Conservation (phyloP, 768 basidiomycete genomes). For the Suillus variegatus region DNA sequence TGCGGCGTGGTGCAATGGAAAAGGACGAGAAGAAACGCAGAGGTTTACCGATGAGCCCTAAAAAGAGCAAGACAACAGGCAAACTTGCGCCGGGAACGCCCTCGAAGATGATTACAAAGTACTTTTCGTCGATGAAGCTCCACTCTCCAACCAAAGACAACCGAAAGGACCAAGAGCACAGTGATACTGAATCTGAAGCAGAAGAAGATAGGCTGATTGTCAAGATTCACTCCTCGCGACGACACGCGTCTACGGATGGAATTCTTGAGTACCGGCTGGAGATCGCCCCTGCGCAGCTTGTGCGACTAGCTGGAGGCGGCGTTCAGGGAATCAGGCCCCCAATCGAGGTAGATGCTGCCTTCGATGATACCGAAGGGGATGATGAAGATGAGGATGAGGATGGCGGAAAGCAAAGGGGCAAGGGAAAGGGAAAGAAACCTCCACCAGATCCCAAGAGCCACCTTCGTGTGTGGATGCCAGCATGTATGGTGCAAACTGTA, state of each 20-base stretch:
- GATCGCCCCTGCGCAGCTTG: conserved; percentile 66
- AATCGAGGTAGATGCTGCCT: conserved; percentile 42
- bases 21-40: conserved; percentile 33
- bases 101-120: conserved; percentile 52
- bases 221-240: conserved; percentile 62
- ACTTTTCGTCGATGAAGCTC: conserved; percentile 51
- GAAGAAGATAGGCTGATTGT: conserved; percentile 12
- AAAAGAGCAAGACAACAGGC: conserved; percentile 31
- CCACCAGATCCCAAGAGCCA: conserved; percentile 52
- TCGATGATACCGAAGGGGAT: conserved; percentile 53
- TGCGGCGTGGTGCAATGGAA: conserved; percentile 65
- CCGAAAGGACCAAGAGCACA: neutral
- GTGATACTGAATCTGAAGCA: conserved; percentile 12
- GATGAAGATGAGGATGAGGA: conserved; percentile 46
- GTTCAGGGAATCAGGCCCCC: conserved; percentile 61
- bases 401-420: conserved; percentile 25
- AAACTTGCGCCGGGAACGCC: conserved; percentile 40
- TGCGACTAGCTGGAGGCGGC: conserved; percentile 63
- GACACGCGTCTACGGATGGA: conserved; percentile 70
- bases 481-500: conserved; percentile 68
- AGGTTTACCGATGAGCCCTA: conserved; percentile 39
- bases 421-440: conserved; percentile 39
- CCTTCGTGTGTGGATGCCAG: conserved; percentile 80
- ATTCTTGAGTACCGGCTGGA: conserved; percentile 81
- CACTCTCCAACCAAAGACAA: conserved; percentile 19